Base-by-base conservation (phyloP, 306 rosid species). In the Quillaja saponaria region DNA sequence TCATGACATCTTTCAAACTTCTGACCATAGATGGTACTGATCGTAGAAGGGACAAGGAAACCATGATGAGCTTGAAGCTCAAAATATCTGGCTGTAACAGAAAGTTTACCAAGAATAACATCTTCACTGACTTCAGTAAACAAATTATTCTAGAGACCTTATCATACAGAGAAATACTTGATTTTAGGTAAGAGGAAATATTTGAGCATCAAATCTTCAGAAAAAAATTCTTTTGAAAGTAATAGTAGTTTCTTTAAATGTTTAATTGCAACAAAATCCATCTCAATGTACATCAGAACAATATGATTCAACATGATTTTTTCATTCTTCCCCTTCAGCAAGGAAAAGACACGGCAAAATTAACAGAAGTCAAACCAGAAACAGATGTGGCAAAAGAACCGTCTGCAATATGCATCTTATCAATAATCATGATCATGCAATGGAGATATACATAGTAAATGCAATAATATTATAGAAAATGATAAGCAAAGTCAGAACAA, bases 161-260 rank as follows among this genome's bases (percentile, higher is more conserved):
- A 14, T 42, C n/a, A n/a, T 15, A 7, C 5, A 10, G 25, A 21
- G 58, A 12, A 13, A 48, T 42, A 20, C 31, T 25, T 50, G 49
- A 56, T 28, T 55, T 49, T 38, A 18, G 57, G 48, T 13, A 61
- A 6, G n/a, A 46, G 14, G 31, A 25, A 25, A 54, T 14, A 20
- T 10, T 31, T 11, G 34, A 49, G 34, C 25, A 63, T 46, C 58
- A 64, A 61, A 25, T 10, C 15, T 25, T 62, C 35, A 71, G 13
- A 34, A 16, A 5, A 49, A 71, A 25, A 45, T 18, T 7, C 14
- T 2, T 21, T 13, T 72, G 7, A 37, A 46, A 63, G 51, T 16
- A 44, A 35, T 12, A 20, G 33, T 47, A 13, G 55, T 42, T 48
- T 44, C 7, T 20, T 9, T 51, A 7, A 19, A 11, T 55, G 19